Percentiles rank a stretch among this genome's conserved stretches.
These are phyloP conservation scores for Pseudonitzschia delicatissima DNA, from an alignment of 108 stramenopile genomes.

Conservation along the genomic window DNA sequence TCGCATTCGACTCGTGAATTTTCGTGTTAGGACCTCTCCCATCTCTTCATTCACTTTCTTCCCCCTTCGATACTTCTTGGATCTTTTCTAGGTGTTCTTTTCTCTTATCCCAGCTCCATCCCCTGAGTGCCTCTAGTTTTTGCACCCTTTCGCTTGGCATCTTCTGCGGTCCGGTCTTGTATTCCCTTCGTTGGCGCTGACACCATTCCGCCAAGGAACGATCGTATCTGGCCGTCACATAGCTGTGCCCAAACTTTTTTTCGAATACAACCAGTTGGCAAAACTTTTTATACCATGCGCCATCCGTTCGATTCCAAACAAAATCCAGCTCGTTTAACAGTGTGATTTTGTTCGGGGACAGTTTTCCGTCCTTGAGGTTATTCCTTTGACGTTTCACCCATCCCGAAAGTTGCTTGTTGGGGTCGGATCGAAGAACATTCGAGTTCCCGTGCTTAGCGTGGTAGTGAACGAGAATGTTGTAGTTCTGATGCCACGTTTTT, in stretches of 20 bases:
- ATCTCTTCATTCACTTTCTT: too few relatives aligned
- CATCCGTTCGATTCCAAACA: constrained; percentile 6
- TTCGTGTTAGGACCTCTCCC: too few relatives aligned
- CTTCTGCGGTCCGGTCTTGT: neutral
- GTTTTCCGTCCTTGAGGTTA: constrained; percentile 2
- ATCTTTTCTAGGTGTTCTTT: neutral
- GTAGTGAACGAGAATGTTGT: neutral
- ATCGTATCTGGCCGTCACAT: neutral
- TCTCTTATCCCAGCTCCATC: constrained; percentile 3
- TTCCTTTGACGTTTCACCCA: constrained; percentile 11
- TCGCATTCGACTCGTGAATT: too few relatives aligned
- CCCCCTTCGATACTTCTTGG: too few relatives aligned
- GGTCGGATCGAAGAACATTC: constrained; percentile 1
- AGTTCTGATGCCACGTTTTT: neutral
- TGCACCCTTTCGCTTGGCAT: neutral
- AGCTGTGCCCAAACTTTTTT: neutral
- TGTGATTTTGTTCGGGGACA: neutral
- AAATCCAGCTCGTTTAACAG: constrained; percentile 3
- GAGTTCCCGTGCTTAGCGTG: neutral
- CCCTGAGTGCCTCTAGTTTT: neutral
- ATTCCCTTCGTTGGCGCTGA: neutral
- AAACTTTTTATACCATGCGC: constrained; percentile 2
- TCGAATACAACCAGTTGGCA: neutral
- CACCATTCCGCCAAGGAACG: constrained; percentile 4
- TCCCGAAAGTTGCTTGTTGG: constrained; percentile 1